Evolutionary conservation across 345 rosid genomes (phyloP), one percentile per base, ranked within the genome.

Genomic region (Turritis glabra): DNA sequence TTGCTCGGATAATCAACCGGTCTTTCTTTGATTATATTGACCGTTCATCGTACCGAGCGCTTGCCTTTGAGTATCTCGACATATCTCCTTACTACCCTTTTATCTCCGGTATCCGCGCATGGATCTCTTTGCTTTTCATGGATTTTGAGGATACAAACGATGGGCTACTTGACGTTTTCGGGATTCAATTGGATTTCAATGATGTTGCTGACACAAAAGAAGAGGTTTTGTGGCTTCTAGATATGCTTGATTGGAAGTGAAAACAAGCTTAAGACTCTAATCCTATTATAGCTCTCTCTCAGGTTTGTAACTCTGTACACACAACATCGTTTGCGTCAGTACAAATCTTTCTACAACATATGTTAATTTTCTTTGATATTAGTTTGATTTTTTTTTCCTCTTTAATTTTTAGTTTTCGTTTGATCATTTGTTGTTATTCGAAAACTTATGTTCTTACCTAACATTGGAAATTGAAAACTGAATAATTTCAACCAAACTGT

Each of bases 201-300:
- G 91, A 89, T 80, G 86, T 85, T 77, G 96, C 99, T 33, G 85
- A 80, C 77, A 82, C 94, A 29, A 84, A 82, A 83, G 96, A 92
- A 5, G 94, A 89, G 85, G 96, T 95, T 27, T 80, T 95, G 84
- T 92, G 97, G 98, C 87, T 95, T 41, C 64, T 95, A 40, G 91
- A 90, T 84, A 85, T 95, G 88, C 90, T 92, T 70, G 97, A 92
- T 75, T 95, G 99, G 99, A 90, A 90, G 78, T 95, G 84, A 89
- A 72, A 41, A 38, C 57, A 35, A 53, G 9, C 27, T 15, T n/a
- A n/a, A n/a, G n/a, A n/a, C n/a, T n/a, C n/a, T n/a, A n/a, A n/a
- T n/a, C n/a, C n/a, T n/a, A n/a, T n/a, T n/a, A n/a, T n/a, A n/a
- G n/a, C 17, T 55, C 10, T 44, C 9, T 48, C 5, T 73, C 9